Base-by-base conservation (phyloP, 352 stramenopile species). In the Pythium dissimile region DNA sequence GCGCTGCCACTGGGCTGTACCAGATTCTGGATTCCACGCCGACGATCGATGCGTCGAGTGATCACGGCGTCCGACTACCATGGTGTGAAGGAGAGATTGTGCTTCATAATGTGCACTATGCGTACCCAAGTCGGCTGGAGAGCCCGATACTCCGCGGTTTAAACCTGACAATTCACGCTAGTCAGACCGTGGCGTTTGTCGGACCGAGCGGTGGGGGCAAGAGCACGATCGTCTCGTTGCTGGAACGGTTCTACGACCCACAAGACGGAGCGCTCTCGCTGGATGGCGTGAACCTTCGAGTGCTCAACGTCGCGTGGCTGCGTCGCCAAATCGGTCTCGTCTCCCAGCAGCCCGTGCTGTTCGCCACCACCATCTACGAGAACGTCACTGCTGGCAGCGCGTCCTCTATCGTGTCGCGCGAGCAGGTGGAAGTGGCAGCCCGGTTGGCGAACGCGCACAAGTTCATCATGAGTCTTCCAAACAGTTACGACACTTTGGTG, bases 381-480 rank as follows among this genome's bases (percentile, higher is more conserved):
- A 39, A 16, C 71, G 71, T 21, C 63, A n/a, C n/a, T n/a, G n/a
- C n/a, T n/a, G n/a, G n/a, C n/a, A n/a, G n/a, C n/a, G n/a, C n/a
- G n/a, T n/a, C n/a, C n/a, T n/a, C n/a, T n/a, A n/a, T n/a, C n/a
- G 72, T 75, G n/a, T 82, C 72, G 12, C 57, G 75, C 21, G 73
- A 86, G n/a, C 75, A 94, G 54, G 72, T 96, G 12, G 89, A 41
- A 90, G 95, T 49, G 92, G 94, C 91, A 1, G 88, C 84, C 1
- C 76, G 88, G 58, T 63, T 84, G 50, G 91, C 92, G 0, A 89
- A 97, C 44, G 76, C 97, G 10, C 67, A 94, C 54, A 62, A 82
- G 20, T 98, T 98, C 57, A 95, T 98, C 61, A 76, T 89, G 52
- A 73, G 64, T 16, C 66, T 98, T 21, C 80, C 84, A 3, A 57